A percentile compares a stretch with the other conserved stretches of the same genome.
Evolutionary conservation across 2,329 filamentous ascomycete species (phyloP).

Genomic region (Microsporum ferrugineum): DNA sequence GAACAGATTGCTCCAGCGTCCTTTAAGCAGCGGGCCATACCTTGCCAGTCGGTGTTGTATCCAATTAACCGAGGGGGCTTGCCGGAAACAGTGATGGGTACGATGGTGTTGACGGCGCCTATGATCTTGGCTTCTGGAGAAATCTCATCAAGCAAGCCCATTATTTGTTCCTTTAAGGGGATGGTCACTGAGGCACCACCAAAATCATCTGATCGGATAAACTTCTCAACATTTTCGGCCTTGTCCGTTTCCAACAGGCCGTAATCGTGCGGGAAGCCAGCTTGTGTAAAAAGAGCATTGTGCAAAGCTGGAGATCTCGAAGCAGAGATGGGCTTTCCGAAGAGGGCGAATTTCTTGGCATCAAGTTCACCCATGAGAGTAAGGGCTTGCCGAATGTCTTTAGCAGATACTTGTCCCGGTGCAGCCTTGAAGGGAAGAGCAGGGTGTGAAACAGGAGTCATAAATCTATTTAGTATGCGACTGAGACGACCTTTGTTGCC

Average conservation of each 20-base stretch:
- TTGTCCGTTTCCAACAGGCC: constrained; percentile 60
- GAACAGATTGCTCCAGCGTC: constrained; percentile 49
- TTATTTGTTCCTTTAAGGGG: constrained; percentile 81
- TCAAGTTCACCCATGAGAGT: constrained; percentile 68
- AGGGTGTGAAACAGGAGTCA: constrained; percentile 89
- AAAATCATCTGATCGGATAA: constrained; percentile 63
- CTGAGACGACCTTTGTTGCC: constrained; percentile 76
- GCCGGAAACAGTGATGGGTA: constrained; percentile 40
- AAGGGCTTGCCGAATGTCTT: constrained; percentile 71
- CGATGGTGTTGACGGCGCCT: constrained; percentile 89
- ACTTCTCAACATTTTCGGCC: constrained; percentile 46
- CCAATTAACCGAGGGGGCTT: constrained; percentile 52
- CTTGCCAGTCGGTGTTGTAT: constrained; percentile 92
- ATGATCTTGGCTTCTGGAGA: constrained; percentile 69
- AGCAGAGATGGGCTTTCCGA: constrained; percentile 70
- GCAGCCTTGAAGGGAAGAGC: constrained; percentile 84
- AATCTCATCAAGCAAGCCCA: constrained; percentile 66
- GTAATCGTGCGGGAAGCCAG: constrained; percentile 79
- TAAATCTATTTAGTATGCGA: constrained; percentile 78
- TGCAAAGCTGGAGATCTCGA: constrained; percentile 83
- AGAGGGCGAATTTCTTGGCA: constrained; percentile 68
- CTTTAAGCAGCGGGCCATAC: constrained; percentile 71
- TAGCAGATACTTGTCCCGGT: constrained; percentile 81
- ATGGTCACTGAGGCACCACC: constrained; percentile 94
- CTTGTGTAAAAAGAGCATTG: constrained; percentile 66